Evolutionary conservation across 805 yeast genomes (phyloP), one percentile per base, ranked within the genome.

Genomic region (Grigorovia humatica): DNA sequence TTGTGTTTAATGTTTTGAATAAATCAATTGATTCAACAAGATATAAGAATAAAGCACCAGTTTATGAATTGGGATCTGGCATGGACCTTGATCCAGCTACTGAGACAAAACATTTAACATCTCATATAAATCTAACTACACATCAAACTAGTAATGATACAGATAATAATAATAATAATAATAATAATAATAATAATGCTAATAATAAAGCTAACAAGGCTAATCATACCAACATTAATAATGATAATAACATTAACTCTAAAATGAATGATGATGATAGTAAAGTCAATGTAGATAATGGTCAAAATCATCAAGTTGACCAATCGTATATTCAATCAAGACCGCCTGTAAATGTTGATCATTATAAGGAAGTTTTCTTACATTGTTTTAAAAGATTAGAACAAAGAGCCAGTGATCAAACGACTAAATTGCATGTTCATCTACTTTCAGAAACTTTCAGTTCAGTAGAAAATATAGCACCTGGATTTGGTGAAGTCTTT

Each of bases 401-500:
- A 53, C 66, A 61, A 30, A 71, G 90, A 46, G 83, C 87, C 2
- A 71, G 71, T 42, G 70, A 75, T n/a, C 68, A 66, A 11, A 72
- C 67, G 23, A 79, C 88, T 0, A 74, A 70, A 47, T 52, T 55
- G 2, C 66, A 74, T 6, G 84, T 83, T 29, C 61, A 70, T 42
- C 55, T 64, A 2, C 62, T 85, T 48, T 68, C 71, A 41, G 59
- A 66, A 6, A 66, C 65, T 11, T 66, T 85, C 42, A 61, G 67
- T 1, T 63, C 61, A 3, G 73, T 75, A 35, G 89, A 85, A 58
- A 52, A 59, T 20, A 62, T 66, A 19, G 79, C 78, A 52, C 83
- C 85, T 1, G 93, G 93, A 0, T 70, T 85, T 45, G 69, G 80
- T 47, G 82, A 78, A 52, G 88, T 87, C 0, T 72, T 85, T 9